Conservation (phyloP, 805 yeast genomes). For the Candida quercuum region DNA sequence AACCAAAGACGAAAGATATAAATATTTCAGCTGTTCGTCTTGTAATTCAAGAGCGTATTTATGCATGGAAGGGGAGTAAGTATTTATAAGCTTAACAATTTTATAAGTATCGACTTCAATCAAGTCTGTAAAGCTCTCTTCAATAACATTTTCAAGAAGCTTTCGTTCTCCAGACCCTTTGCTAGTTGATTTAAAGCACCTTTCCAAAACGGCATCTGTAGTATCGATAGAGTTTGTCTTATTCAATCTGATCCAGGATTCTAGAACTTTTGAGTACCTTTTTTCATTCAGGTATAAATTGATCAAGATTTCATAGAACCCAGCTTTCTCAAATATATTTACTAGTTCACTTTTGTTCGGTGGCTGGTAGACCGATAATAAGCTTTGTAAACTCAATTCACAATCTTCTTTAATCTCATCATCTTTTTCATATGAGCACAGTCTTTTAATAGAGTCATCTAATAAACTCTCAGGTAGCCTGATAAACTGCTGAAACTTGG, state of each 20-base stretch:
- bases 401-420: slow-evolving; percentile 43
- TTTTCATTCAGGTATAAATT: slow-evolving; percentile 50
- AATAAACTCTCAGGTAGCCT: slow-evolving; percentile 59
- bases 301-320: slow-evolving; percentile 54
- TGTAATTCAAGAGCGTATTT: slow-evolving; percentile 7
- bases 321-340: slow-evolving; percentile 45
- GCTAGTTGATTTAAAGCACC: slow-evolving; percentile 20
- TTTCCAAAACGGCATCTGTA: slow-evolving; percentile 22
- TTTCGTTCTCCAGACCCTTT: slow-evolving; percentile 16
- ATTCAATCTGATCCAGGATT: slow-evolving; percentile 41
- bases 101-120: slow-evolving; percentile 25
- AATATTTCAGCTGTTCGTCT: slow-evolving; percentile 19
- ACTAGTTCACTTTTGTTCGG: slow-evolving; percentile 43
- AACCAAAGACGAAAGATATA: slow-evolving; percentile 19
- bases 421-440: slow-evolving; percentile 39
- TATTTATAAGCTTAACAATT: slow-evolving; percentile 24
- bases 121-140: slow-evolving; percentile 14
- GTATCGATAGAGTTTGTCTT: slow-evolving; percentile 21
- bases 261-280: slow-evolving; percentile 46
- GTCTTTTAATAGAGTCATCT: slow-evolving; percentile 38
- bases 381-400: slow-evolving; percentile 69
- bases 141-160: slow-evolving; percentile 13
- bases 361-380: slow-evolving; percentile 65
- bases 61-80: slow-evolving; percentile 16
- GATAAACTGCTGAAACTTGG: slow-evolving; percentile 82